phyloP scores from a whole-genome alignment of 768 basidiomycete species.

The Ramaria rubella region DNA sequence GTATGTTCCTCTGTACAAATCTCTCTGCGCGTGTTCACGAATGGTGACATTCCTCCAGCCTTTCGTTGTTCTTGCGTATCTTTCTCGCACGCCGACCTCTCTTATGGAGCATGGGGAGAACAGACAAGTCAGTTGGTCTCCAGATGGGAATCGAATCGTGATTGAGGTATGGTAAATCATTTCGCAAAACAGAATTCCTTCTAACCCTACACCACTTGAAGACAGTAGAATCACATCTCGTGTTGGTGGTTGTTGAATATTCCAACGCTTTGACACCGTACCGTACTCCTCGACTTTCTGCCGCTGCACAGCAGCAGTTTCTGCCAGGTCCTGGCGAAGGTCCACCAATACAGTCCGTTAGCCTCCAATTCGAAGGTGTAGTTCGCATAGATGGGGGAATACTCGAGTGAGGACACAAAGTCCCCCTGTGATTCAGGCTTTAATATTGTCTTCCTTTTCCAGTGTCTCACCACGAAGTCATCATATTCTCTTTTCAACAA shows the following conservation, averaged over 20 bases:
- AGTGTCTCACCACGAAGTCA: slow-evolving; percentile 73
- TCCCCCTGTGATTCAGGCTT: neutral
- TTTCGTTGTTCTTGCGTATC: slow-evolving; percentile 59
- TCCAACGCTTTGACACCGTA: slow-evolving; percentile 50
- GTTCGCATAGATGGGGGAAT: slow-evolving; percentile 70
- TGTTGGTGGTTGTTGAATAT: slow-evolving; percentile 63
- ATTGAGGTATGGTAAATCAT: slow-evolving; percentile 51
- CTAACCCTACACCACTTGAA: slow-evolving; percentile 25
- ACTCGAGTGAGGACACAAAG: slow-evolving; percentile 48
- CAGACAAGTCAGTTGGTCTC: slow-evolving; percentile 67
- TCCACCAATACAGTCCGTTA: slow-evolving; percentile 57
- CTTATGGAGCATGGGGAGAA: slow-evolving; percentile 83
- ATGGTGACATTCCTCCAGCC: slow-evolving; percentile 39
- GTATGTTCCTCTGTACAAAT: slow-evolving; percentile 36
- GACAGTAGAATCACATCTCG: slow-evolving; percentile 77
- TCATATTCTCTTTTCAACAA: slow-evolving; percentile 68
- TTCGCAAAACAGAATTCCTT: neutral
- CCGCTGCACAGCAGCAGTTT: slow-evolving; percentile 56
- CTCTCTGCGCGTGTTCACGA: neutral
- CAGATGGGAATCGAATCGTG: slow-evolving; percentile 72
- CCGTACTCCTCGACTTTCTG: slow-evolving; percentile 45
- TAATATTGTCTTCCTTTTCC: neutral
- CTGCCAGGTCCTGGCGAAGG: slow-evolving; percentile 78
- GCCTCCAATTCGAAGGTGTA: slow-evolving; percentile 73
- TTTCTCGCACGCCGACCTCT: slow-evolving; percentile 71